These are phyloP conservation scores for Tephrocybe sp. DNA, from an alignment of 768 basidiomycete genomes.

Conservation along the genomic window DNA sequence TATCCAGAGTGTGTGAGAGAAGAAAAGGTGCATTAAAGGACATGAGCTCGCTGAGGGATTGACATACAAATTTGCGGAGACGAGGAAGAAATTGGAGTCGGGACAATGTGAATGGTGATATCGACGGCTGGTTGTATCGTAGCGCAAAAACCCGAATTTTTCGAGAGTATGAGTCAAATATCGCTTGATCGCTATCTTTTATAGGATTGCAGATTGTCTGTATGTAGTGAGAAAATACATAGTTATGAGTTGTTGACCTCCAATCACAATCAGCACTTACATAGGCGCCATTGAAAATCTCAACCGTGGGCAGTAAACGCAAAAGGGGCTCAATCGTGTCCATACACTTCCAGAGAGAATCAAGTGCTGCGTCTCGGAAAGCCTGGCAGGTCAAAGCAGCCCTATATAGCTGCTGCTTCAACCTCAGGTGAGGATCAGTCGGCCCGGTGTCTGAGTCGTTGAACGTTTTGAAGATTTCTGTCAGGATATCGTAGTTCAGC, in stretches of 20 bases:
- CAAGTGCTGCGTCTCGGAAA: conserved; percentile 9
- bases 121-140: background rate
- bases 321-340: background rate
- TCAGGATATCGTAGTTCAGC: too few relatives aligned
- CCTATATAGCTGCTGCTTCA: too few relatives aligned
- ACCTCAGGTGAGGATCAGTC: too few relatives aligned
- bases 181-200: background rate
- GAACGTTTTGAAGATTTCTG: too few relatives aligned
- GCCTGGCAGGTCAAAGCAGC: conserved; percentile 10
- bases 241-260: too few relatives aligned
- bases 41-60: background rate
- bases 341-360: conserved; percentile 11
- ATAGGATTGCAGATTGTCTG: background rate
- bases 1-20: background rate
- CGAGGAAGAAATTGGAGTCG: background rate
- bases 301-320: background rate
- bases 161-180: background rate
- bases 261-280: background rate
- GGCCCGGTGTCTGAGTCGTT: too few relatives aligned
- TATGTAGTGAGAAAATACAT: background rate
- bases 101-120: background rate
- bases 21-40: background rate
- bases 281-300: background rate
- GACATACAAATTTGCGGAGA: background rate
- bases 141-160: background rate